Evolutionary conservation across 2,329 filamentous ascomycete species (phyloP), one percentile per base, ranked within the genome.

Genomic region (Phaeoacremonium minimum): DNA sequence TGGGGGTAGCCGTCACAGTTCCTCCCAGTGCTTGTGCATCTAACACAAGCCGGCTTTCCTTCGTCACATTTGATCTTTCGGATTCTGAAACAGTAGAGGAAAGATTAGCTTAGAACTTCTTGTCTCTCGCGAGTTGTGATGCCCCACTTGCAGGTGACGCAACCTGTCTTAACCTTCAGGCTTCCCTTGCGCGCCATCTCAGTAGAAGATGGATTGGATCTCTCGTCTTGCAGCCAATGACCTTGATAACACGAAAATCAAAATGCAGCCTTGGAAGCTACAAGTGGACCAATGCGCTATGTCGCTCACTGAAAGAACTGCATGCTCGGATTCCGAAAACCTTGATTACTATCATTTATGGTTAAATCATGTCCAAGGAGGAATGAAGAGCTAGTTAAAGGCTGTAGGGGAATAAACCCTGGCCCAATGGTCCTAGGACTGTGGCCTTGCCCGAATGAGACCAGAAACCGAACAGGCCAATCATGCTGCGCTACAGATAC

Each of bases 51-150:
- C 3, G 40, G 39, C 9, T 20, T 32, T 1, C 15, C 31, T 22
- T 44, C 46, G 28, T 47, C 46, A 30, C 44, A 48, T 29, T 47
- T 46, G 15, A 47, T 32, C 19, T 43, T 46, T 5, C 44, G 44
- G 4, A 18, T 14, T 17, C 46, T 48, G 19, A 28, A 14, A 16
- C 6, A 20, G 11, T 41, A 35, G 7, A 46, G 38, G n/a, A n/a
- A n/a, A n/a, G n/a, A n/a, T n/a, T n/a, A n/a, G n/a, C n/a, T n/a
- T n/a, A n/a, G n/a, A n/a, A n/a, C n/a, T n/a, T n/a, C n/a, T n/a
- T n/a, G n/a, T 46, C n/a, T n/a, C n/a, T n/a, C n/a, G n/a, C n/a
- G n/a, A 46, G 49, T 30, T 55, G 49, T 18, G 48, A 30, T 45
- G n/a, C 18, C 33, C 18, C 18, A 36, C 33, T 36, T 36, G 33